Conservation (phyloP, 2,329 filamentous ascomycete genomes). For the Pestalotiopsis sp. region DNA sequence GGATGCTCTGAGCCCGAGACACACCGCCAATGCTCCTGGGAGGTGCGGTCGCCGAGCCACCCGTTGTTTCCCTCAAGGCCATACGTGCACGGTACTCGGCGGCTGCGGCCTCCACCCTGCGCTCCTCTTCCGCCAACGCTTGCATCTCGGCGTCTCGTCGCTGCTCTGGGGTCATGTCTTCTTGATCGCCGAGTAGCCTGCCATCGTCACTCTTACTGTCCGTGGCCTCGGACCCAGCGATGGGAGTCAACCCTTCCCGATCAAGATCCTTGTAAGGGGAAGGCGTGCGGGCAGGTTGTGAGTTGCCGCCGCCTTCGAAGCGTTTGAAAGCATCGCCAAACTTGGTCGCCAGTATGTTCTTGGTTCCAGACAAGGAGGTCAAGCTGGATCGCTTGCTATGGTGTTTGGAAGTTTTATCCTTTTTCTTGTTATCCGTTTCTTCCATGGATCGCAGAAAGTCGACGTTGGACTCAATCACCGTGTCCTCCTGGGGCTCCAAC, state of each 20-base stretch:
- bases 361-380: conserved; percentile 72
- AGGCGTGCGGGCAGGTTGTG: conserved; percentile 41
- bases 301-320: conserved; percentile 64
- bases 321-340: conserved; percentile 94
- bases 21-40: conserved; percentile 61
- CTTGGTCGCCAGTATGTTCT: conserved; percentile 81
- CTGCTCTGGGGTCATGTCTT: conserved; percentile 83
- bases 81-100: conserved; percentile 84
- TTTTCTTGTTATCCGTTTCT: conserved; percentile 60
- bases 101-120: conserved; percentile 83
- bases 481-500: conserved; percentile 55
- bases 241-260: conserved; percentile 64
- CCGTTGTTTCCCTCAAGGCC: conserved; percentile 55
- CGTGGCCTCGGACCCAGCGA: conserved; percentile 75
- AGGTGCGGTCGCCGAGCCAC: conserved; percentile 39
- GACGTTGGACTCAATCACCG: conserved; percentile 75
- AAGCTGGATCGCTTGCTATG: conserved; percentile 75
- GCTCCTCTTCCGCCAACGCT: conserved; percentile 83
- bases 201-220: conserved; percentile 70
- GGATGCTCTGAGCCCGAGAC: conserved; percentile 79
- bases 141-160: conserved; percentile 85
- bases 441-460: conserved; percentile 82
- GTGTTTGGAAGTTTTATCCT: conserved; percentile 57
- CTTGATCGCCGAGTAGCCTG: conserved; percentile 63
- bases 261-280: conserved; percentile 53